Percentiles rank a stretch among this genome's conserved stretches.
Evolutionary conservation across 805 yeast species (phyloP).

Genomic region (Kodamaea sagamina): DNA sequence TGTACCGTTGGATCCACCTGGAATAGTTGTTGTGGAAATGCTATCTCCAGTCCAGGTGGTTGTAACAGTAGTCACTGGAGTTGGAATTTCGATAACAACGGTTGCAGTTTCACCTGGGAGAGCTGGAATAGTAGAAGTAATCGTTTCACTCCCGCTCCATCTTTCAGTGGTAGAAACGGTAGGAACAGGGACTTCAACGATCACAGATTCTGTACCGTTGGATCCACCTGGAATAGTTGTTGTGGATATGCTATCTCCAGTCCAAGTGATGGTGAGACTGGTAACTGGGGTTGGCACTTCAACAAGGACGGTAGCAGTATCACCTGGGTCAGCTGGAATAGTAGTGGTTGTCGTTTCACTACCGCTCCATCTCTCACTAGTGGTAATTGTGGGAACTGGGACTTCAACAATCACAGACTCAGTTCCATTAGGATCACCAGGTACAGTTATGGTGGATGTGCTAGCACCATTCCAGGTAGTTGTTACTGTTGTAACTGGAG

Average conservation of each 20-base stretch:
- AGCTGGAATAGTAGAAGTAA: conserved; percentile 12
- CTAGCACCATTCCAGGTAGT: conserved; percentile 5
- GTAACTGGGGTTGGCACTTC: conserved; percentile 15
- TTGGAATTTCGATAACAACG: conserved; percentile 14
- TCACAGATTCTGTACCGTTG: conserved; percentile 16
- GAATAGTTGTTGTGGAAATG: conserved; percentile 2
- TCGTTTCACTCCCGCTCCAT: conserved; percentile 9
- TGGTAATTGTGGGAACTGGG: conserved; percentile 13
- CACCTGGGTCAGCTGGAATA: conserved; percentile 8
- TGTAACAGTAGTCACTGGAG: not conserved
- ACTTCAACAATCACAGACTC: conserved; percentile 17
- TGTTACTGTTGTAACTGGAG: not conserved
- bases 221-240: conserved; percentile 3
- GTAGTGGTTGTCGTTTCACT: not conserved
- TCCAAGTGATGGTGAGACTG: conserved; percentile 3
- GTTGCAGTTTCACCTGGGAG: conserved; percentile 13
- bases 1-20: conserved; percentile 14
- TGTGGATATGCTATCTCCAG: not conserved
- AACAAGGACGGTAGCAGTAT: conserved; percentile 16
- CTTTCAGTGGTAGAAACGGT: conserved; percentile 8
- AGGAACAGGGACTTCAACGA: conserved; percentile 15
- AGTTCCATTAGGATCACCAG: conserved; percentile 7
- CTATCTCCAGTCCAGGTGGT: conserved; percentile 11
- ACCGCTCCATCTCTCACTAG: not conserved
- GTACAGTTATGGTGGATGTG: conserved; percentile 9